Percentiles rank a stretch among this genome's conserved stretches.
These are phyloP conservation scores for Linnemannia zychae DNA, from an alignment of 192 early-diverging fungal species.

Conservation along the genomic window DNA sequence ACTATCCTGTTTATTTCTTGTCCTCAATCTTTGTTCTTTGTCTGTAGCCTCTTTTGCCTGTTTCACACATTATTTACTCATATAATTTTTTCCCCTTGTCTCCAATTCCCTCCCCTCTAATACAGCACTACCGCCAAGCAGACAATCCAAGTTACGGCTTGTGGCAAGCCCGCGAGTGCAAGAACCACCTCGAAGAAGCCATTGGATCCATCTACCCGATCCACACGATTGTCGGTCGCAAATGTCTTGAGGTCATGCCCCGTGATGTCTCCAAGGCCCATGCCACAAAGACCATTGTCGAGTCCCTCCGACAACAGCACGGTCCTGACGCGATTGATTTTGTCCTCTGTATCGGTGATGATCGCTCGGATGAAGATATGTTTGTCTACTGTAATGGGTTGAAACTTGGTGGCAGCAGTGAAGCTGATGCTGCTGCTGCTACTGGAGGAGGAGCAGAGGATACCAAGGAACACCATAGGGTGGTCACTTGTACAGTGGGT, in stretches of 20 bases:
- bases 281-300: slow-evolving; percentile 70
- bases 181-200: slow-evolving; percentile 84
- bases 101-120: background rate
- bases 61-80: background rate
- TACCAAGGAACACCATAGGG: slow-evolving; percentile 18
- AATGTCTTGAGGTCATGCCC: slow-evolving; percentile 80
- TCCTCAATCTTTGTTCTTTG: background rate
- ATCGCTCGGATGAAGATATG: slow-evolving; percentile 87
- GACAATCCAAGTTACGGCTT: slow-evolving; percentile 71
- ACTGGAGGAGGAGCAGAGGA: background rate
- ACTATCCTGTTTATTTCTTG: background rate
- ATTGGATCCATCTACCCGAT: slow-evolving; percentile 77
- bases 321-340: slow-evolving; percentile 63
- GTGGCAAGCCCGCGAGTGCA: slow-evolving; percentile 89
- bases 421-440: background rate
- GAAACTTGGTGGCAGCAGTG: slow-evolving; percentile 19
- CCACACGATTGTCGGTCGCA: slow-evolving; percentile 74
- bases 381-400: slow-evolving; percentile 75
- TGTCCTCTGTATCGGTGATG: slow-evolving; percentile 80
- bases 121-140: slow-evolving; percentile 71
- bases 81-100: background rate
- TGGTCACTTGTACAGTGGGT: slow-evolving; percentile 69
- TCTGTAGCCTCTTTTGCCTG: background rate
- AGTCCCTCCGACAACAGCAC: slow-evolving; percentile 60
- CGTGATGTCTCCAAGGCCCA: slow-evolving; percentile 78